These are phyloP conservation scores for Penicillium sp. DNA, from an alignment of 2,329 filamentous ascomycete species.

Conservation along the genomic window DNA sequence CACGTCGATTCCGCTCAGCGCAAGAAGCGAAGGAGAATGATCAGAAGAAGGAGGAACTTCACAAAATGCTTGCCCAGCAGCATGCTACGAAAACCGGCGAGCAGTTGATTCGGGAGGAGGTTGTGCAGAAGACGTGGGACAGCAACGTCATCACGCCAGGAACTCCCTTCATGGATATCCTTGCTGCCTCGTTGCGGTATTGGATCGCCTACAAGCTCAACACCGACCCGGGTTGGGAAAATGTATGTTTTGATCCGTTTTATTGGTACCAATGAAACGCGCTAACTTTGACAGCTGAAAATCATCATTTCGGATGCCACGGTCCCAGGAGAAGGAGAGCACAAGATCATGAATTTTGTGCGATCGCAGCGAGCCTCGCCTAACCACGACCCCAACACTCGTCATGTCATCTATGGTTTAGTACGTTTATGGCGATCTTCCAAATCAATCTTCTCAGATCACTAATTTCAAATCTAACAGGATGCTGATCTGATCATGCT, in stretches of 20 bases:
- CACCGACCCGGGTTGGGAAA: slow-evolving; percentile 92
- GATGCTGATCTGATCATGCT: slow-evolving; percentile 99
- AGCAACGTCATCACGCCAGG: slow-evolving; percentile 86
- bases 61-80: slow-evolving; percentile 79
- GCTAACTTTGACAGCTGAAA: slow-evolving; percentile 61
- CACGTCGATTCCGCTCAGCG: slow-evolving; percentile 88
- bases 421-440: slow-evolving; percentile 26
- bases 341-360: slow-evolving; percentile 99
- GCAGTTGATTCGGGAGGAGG: slow-evolving; percentile 59
- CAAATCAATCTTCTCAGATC: not conserved
- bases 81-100: slow-evolving; percentile 61
- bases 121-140: slow-evolving; percentile 87
- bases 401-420: slow-evolving; percentile 95
- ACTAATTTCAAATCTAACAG: slow-evolving; percentile 29
- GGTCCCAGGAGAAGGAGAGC: slow-evolving; percentile 95
- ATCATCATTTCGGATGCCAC: slow-evolving; percentile 98
- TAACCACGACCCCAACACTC: slow-evolving; percentile 92
- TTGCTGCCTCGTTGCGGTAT: slow-evolving; percentile 85
- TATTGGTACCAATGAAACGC: not conserved
- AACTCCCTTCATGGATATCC: slow-evolving; percentile 97
- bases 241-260: slow-evolving; percentile 42
- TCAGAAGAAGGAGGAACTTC: slow-evolving; percentile 81
- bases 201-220: slow-evolving; percentile 98
- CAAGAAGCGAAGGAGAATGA: slow-evolving; percentile 95
- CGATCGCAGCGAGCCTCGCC: slow-evolving; percentile 87